Percentiles rank a stretch among this genome's conserved stretches.
Evolutionary conservation across 1,139 yeast genomes (phyloP).

Genomic region (Geotrichum siamense): DNA sequence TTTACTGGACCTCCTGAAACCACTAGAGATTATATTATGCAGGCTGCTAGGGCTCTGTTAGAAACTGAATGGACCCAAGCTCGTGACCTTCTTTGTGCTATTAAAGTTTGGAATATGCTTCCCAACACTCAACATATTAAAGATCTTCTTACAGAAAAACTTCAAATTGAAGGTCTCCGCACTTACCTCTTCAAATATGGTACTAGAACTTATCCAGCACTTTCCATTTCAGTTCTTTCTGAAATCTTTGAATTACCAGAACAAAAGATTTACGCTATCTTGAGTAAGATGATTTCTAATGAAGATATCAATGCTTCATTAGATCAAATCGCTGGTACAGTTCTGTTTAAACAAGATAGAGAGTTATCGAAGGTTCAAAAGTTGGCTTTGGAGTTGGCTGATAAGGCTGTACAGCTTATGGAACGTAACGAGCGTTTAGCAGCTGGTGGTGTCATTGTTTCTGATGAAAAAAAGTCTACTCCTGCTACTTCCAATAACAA

Average conservation of each 20-base stretch:
- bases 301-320: slow-evolving; percentile 69
- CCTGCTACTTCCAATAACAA: slow-evolving; percentile 1
- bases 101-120: slow-evolving; percentile 86
- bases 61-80: slow-evolving; percentile 87
- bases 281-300: slow-evolving; percentile 66
- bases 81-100: slow-evolving; percentile 59
- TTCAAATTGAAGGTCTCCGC: slow-evolving; percentile 85
- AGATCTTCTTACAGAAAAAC: slow-evolving; percentile 62
- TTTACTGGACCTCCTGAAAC: slow-evolving; percentile 98
- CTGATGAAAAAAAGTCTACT: slow-evolving; percentile 15
- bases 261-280: slow-evolving; percentile 51
- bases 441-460: slow-evolving; percentile 56
- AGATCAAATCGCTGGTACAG: slow-evolving; percentile 51
- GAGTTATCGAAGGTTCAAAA: slow-evolving; percentile 84
- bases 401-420: slow-evolving; percentile 70
- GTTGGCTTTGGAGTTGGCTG: slow-evolving; percentile 79
- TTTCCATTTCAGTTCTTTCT: slow-evolving; percentile 63
- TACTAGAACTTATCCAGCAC: slow-evolving; percentile 56
- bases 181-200: slow-evolving; percentile 85
- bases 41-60: slow-evolving; percentile 85
- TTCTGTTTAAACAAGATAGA: slow-evolving; percentile 61
- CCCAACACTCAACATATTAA: slow-evolving; percentile 59
- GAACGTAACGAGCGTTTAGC: slow-evolving; percentile 84
- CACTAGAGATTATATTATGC: slow-evolving; percentile 87
- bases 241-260: slow-evolving; percentile 57